phyloP scores from a whole-genome alignment of 2,329 filamentous ascomycete genomes.

The Neobulgaria alba region DNA sequence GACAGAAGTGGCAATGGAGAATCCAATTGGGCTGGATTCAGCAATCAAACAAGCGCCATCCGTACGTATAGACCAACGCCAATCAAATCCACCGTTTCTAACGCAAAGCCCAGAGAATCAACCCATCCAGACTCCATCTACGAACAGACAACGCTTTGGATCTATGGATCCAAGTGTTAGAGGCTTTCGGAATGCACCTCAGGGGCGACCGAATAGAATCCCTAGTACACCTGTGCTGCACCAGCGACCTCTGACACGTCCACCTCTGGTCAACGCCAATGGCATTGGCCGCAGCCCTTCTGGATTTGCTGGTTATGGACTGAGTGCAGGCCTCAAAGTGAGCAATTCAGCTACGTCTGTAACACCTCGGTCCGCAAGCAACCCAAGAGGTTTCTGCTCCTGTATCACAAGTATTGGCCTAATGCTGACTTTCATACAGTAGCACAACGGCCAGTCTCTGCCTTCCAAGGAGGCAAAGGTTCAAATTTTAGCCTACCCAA shows the following conservation, averaged over 20 bases:
- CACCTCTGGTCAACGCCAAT: conserved; percentile 17
- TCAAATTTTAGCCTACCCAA: neutral
- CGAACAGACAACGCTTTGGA: conserved; percentile 24
- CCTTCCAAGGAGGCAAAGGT: neutral
- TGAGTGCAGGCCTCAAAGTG: conserved; percentile 30
- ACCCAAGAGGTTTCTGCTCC: conserved; percentile 22
- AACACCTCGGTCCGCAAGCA: conserved; percentile 11
- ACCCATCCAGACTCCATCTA: conserved; percentile 25
- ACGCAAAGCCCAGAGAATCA: conserved; percentile 13
- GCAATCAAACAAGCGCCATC: conserved; percentile 14
- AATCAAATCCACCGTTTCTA: neutral
- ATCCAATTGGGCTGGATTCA: conserved; percentile 17
- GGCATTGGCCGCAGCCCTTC: conserved; percentile 11
- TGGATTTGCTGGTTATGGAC: conserved; percentile 27
- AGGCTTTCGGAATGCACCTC: conserved; percentile 3
- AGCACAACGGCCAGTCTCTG: neutral
- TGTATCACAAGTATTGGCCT: neutral
- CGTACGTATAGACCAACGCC: conserved; percentile 9
- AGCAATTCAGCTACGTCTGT: conserved; percentile 20
- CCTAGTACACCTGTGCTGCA: conserved; percentile 17
- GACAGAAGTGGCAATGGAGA: conserved; percentile 2
- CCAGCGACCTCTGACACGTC: conserved; percentile 14
- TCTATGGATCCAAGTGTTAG: conserved; percentile 9
- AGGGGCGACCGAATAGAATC: conserved; percentile 12
- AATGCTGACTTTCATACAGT: conserved; percentile 1